Base-by-base conservation (phyloP, 2,329 filamentous ascomycete genomes). In the Clonostachys solani region DNA sequence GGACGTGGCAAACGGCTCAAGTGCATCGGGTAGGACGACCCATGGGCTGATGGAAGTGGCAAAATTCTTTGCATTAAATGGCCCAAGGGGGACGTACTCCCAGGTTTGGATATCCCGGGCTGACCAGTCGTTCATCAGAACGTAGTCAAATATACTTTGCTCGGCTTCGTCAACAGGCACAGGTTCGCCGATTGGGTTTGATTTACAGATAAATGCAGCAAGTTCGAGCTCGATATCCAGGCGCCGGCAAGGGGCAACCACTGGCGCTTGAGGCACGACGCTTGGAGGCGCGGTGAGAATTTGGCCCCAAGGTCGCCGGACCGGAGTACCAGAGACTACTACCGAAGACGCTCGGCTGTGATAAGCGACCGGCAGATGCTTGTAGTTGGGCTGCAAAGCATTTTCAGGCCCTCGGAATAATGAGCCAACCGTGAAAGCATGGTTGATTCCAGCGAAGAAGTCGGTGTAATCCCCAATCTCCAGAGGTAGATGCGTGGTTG, bases 381-480 rank as follows among this genome's bases (percentile, higher is more conserved):
- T 86, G 63, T 92, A 92, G 61, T 92, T 92, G 10, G 86, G 84
- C 62, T 92, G 86, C 16, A 92, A 71, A 0, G 87, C 87, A 54
- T 90, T 88, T 12, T 78, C 76, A 0, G 84, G 77, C 0, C 86
- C 87, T 29, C 88, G 80, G 67, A 92, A 90, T 17, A 92, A 74
- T 2, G 81, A 76, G 5, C 86, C 87, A 7, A 87, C 74, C 53
- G 66, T 68, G 69, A 83, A 86, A 5, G 88, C 88, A 64, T 92
- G 88, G 59, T 91, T 84, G 56, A 84, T 68, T 41, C 89, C 87
- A 13, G 85, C 88, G 60, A 89, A 92, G 69, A 92, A 92, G 60
- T 92, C 88, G 2, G 88, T 89, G 61, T 92, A 92, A 60, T 92
- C 89, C 29, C 87, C 86, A 57, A 92, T 89, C 35, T 78, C 72